A percentile compares a stretch with the other conserved stretches of the same genome.
These are phyloP conservation scores for Candida glucosophila DNA, from an alignment of 1,139 yeast genomes.

Conservation along the genomic window DNA sequence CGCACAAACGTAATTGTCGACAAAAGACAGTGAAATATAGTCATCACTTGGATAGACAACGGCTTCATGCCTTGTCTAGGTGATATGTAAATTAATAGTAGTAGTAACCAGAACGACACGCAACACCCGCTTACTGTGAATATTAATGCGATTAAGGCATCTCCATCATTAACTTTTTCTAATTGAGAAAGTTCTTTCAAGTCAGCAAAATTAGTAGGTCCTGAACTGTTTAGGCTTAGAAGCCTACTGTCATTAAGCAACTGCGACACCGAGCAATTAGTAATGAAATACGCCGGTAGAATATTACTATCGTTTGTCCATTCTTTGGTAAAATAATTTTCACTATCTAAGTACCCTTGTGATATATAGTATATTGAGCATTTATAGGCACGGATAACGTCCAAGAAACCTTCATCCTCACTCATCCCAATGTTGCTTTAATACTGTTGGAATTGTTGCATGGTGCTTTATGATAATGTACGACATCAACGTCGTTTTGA, in stretches of 20 bases:
- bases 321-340: slow-evolving; percentile 10
- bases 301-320: slow-evolving; percentile 10
- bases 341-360: slow-evolving; percentile 18
- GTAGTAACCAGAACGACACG: slow-evolving; percentile 47
- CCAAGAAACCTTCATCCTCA: too few species aligned
- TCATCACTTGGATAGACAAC: slow-evolving; percentile 33
- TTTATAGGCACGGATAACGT: too few species aligned
- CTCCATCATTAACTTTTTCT: too few species aligned
- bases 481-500: too few species aligned
- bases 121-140: slow-evolving; percentile 35
- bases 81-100: slow-evolving; percentile 36
- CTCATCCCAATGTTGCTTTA: too few species aligned
- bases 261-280: slow-evolving; percentile 24
- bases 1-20: slow-evolving; percentile 32
- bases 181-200: too few species aligned
- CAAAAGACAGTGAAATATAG: slow-evolving; percentile 35
- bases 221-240: too few species aligned
- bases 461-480: too few species aligned
- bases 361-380: slow-evolving; percentile 33
- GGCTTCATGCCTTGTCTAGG: slow-evolving; percentile 43
- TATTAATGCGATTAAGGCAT: slow-evolving; percentile 34
- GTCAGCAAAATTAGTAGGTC: too few species aligned
- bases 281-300: slow-evolving; percentile 34
- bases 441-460: too few species aligned
- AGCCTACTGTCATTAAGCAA: too few species aligned